Evolutionary conservation across 441 rosid species (phyloP).

Genomic region (Biscutella laevigata): DNA sequence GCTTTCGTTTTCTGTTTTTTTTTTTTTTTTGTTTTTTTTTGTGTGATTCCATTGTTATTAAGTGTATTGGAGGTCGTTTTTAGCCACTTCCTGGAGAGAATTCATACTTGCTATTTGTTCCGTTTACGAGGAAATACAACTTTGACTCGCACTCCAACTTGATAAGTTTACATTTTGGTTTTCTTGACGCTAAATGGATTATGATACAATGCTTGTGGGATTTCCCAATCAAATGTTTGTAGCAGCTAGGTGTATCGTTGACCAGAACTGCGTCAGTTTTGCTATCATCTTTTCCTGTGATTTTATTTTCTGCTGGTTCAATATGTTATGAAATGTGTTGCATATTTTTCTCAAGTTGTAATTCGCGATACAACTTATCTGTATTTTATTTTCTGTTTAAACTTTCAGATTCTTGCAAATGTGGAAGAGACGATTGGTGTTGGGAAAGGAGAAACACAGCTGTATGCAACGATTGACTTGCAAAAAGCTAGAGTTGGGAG

Average conservation of each 20-base stretch:
- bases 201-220: too few relatives aligned
- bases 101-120: not conserved
- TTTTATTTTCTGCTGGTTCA: not conserved
- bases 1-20: not conserved
- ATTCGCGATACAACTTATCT: not conserved
- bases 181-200: not conserved
- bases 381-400: constrained; percentile 15
- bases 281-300: not conserved
- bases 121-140: not conserved
- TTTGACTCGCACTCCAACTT: not conserved
- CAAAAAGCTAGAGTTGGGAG: constrained; percentile 94
- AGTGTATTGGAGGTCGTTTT: not conserved
- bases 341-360: not conserved
- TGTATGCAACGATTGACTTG: constrained; percentile 80
- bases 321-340: not conserved
- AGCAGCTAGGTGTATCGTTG: not conserved
- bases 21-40: not conserved
- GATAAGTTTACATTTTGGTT: not conserved
- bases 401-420: constrained; percentile 53
- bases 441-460: constrained; percentile 64
- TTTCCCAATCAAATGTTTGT: too few relatives aligned
- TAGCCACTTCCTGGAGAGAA: not conserved
- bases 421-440: constrained; percentile 69
- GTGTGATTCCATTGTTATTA: not conserved
- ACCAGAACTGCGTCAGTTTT: not conserved